Evolutionary conservation across 2,329 filamentous ascomycete species (phyloP), one percentile per base, ranked within the genome.

Genomic region (Chrysosporium queenslandicum): DNA sequence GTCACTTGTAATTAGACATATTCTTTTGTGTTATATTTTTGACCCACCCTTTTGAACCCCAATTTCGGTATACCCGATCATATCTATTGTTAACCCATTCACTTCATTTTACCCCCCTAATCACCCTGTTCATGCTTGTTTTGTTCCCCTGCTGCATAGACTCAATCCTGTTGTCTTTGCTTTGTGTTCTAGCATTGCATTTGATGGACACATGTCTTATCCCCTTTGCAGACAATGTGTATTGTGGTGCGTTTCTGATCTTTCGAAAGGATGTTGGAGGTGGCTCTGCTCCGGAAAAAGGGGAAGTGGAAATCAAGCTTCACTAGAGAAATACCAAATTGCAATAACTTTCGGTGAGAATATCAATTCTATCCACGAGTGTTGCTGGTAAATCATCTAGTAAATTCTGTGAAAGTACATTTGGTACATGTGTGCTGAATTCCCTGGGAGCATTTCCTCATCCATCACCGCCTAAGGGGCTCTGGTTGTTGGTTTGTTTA

Each of bases 321-420:
- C 29, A 30, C 49, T 51, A 37, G 49, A 45, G 49, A 43, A 51
- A 21, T 51, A 39, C 49, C 49, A 51, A 51, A 45, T 51, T 39
- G 49, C 49, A 51, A 51, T 51, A 29, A 51, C 49, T 51, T 51
- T 51, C 49, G 40, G 49, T 51, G 49, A n/a, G 49, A 51, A 51
- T 51, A 14, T 37, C 40, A 51, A 43, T 51, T 51, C 49, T 51
- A 51, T 51, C 49, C 49, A 51, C 40, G 20, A 51, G 49, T 51
- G 45, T 51, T 51, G 49, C 49, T 43, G 49, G 49, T 51, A 37
- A 51, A 36, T n/a, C 20, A 51, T 51, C 40, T 45, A 45, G 39
- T 51, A 51, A 45, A 25, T 16, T 27, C 14, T 20, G n/a, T n/a
- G 12, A 7, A 18, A 21, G n/a, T 41, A 14, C 23, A 4, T 6